phyloP scores from a whole-genome alignment of 2,329 filamentous ascomycete species.

The Cladorrhinum sp. region DNA sequence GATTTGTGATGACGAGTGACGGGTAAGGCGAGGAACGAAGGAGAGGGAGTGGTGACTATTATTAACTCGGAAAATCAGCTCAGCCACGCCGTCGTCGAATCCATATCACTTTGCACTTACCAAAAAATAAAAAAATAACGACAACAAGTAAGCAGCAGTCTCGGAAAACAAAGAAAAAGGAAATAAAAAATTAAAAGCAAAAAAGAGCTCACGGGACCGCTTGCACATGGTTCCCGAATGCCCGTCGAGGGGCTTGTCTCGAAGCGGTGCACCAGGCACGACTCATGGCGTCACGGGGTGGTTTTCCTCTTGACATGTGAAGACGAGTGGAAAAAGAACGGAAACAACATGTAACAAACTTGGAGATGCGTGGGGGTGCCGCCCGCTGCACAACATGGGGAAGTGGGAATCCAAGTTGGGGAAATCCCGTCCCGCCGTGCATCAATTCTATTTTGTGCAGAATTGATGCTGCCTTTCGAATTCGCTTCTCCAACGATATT shows the following conservation, averaged over 20 bases:
- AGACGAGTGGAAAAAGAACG: conserved; percentile 1
- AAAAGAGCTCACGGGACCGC: conserved; percentile 11
- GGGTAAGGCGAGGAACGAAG: not conserved
- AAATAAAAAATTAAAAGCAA: not conserved
- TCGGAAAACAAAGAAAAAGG: too few relatives aligned
- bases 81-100: not conserved
- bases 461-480: not conserved
- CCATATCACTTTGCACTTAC: not conserved
- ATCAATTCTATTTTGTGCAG: not conserved
- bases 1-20: not conserved
- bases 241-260: not conserved
- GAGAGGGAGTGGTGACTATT: not conserved
- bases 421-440: not conserved
- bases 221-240: conserved; percentile 6
- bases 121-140: not conserved
- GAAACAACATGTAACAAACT: too few relatives aligned
- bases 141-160: not conserved
- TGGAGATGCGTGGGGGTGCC: not conserved
- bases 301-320: conserved; percentile 20
- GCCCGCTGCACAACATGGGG: not conserved
- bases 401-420: not conserved
- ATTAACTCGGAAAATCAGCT: not conserved
- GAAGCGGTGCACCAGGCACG: conserved; percentile 15
- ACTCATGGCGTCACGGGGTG: conserved; percentile 25
- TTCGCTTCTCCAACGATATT: not conserved